These are phyloP conservation scores for Crithidia acanthocephali DNA, from an alignment of 208 protist species.

Conservation along the genomic window DNA sequence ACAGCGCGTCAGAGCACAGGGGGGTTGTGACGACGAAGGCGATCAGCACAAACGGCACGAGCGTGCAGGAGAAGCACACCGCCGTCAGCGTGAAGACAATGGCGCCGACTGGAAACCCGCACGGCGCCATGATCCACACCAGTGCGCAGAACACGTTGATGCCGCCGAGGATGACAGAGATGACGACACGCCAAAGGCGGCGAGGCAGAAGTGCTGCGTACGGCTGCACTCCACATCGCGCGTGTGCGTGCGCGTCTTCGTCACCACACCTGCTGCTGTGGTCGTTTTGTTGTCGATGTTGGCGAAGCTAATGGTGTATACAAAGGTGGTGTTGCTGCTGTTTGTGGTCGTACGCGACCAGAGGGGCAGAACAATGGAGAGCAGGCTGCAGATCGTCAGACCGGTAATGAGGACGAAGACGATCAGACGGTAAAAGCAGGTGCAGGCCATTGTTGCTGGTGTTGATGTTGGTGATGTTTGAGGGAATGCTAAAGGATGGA, in stretches of 20 bases:
- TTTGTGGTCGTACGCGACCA: neutral
- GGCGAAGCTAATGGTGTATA: neutral
- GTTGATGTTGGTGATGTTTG: too few species aligned
- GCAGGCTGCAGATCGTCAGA: neutral
- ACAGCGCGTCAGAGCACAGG: slow-evolving; percentile 10
- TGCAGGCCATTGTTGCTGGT: slow-evolving; percentile 7
- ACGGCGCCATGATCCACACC: slow-evolving; percentile 14
- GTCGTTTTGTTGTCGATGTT: slow-evolving; percentile 6
- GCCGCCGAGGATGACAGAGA: neutral
- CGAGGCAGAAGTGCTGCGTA: neutral
- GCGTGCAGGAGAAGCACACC: neutral
- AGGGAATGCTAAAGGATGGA: too few species aligned
- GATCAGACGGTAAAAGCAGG: slow-evolving; percentile 1
- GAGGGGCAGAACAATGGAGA: neutral
- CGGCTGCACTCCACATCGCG: neutral
- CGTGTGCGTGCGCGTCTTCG: neutral
- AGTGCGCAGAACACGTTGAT: neutral
- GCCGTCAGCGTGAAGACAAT: neutral
- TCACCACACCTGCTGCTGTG: neutral
- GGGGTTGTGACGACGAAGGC: neutral
- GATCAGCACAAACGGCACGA: slow-evolving; percentile 1
- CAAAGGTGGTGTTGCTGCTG: neutral
- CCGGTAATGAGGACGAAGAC: neutral
- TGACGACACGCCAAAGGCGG: neutral
- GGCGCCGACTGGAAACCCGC: slow-evolving; percentile 6